Base-by-base conservation (phyloP, 2,329 filamentous ascomycete genomes). In the Geosmithia putterillii region DNA sequence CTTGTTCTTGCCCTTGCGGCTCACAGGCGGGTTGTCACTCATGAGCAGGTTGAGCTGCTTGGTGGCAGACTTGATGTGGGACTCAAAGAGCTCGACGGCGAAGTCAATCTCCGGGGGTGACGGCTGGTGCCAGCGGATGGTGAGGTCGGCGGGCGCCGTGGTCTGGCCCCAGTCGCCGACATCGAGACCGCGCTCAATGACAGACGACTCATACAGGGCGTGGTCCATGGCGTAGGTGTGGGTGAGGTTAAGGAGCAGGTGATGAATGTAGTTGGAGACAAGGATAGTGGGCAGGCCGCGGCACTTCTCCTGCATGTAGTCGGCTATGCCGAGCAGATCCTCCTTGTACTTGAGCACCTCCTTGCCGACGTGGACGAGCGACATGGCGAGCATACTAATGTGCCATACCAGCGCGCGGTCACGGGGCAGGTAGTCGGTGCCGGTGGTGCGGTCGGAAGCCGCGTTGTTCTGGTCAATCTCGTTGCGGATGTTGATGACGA, bases 391-490 rank as follows among this genome's bases (percentile, higher is more conserved):
- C 70, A 98, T 88, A 62, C 87, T 95, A 46, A 96, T 78, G 57
- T 96, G 86, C 94, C 94, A 98, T 1, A 98, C 89, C 15, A 98
- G 69, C 4, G 86, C 92, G 44, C 92, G 76, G 59, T 98, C 92
- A 51, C 92, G 79, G 8, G 92, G 92, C 17, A 98, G 72, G 38
- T 96, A 88, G 60, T 98, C 92, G 1, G 85, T 86, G 18, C 92
- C 92, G 44, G 86, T 94, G 45, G 88, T 96, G 53, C 92, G 78
- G 45, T 94, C 94, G 2, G 90, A 96, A 2, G 90, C 94, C 18
- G 92, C 92, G 41, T 90, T 86, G 57, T 96, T 98, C 60, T 90
- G 86, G 55, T 95, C 89, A 51, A 98, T 98, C 61, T 98, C 92
- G 47, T 87, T 94, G 48, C 89, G 85, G 50, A 98, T 98, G 45